Evolutionary conservation across 345 rosid genomes (phyloP).

Genomic region (Pistacia integerrima): DNA sequence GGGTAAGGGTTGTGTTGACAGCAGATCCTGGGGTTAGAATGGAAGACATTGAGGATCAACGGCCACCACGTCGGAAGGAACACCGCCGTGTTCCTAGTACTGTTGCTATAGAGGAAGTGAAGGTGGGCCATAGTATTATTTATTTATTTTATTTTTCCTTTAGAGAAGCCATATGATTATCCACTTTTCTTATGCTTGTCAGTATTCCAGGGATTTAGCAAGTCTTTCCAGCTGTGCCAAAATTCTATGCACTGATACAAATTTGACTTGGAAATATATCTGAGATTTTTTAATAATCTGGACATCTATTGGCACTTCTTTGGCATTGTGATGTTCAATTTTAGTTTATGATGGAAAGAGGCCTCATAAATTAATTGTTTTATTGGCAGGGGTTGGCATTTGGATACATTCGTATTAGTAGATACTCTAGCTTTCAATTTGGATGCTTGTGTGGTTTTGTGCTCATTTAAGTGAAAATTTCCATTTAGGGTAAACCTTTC

Average conservation of each 20-base stretch:
- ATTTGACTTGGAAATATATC: background rate
- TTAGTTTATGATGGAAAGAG: background rate
- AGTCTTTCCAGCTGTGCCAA: background rate
- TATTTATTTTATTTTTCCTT: background rate
- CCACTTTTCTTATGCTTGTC: background rate
- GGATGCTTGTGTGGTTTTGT: too few species aligned
- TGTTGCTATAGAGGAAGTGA: conserved; percentile 95
- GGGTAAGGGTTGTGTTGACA: conserved; percentile 90
- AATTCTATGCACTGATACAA: background rate
- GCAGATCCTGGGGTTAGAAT: conserved; percentile 79
- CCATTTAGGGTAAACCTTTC: too few species aligned
- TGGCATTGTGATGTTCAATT: background rate
- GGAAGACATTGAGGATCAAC: conserved; percentile 72
- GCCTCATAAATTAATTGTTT: background rate
- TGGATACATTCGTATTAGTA: too few species aligned
- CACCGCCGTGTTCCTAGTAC: conserved; percentile 99
- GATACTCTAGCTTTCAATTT: background rate
- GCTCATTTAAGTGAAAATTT: too few species aligned
- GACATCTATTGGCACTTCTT: background rate
- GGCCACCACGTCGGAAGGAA: conserved; percentile 70
- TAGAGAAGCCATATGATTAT: background rate
- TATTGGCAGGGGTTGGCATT: background rate
- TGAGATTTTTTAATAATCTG: background rate
- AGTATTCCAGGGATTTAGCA: too few species aligned
- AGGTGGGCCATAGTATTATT: conserved; percentile 52